phyloP scores from a whole-genome alignment of 2,329 filamentous ascomycete species.

The Fusarium multiceps region DNA sequence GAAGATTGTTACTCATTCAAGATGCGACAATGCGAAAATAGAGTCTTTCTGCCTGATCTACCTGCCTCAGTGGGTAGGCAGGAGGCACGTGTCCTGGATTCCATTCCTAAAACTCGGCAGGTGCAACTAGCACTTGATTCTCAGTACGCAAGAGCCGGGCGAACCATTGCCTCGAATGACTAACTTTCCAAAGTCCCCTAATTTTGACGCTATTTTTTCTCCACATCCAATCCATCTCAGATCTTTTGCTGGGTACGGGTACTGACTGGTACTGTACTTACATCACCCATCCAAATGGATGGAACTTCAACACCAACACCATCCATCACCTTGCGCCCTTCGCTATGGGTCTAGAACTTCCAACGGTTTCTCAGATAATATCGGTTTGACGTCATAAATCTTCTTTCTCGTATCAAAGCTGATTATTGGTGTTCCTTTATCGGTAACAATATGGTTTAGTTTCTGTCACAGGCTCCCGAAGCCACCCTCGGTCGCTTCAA shows the following conservation, averaged over 20 bases:
- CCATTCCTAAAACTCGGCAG: constrained; percentile 23
- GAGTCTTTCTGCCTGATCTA: constrained; percentile 41
- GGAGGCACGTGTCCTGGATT: constrained; percentile 29
- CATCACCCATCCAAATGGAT: background rate
- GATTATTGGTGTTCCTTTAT: constrained; percentile 7
- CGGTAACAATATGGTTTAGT: constrained; percentile 8
- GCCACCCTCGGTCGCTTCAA: constrained; percentile 19
- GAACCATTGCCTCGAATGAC: constrained; percentile 39
- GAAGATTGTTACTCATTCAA: constrained; percentile 16
- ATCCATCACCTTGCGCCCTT: constrained; percentile 7
- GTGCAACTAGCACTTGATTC: background rate
- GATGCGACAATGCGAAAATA: constrained; percentile 10
- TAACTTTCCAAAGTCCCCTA: constrained; percentile 37
- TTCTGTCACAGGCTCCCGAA: constrained; percentile 19
- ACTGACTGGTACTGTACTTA: background rate
- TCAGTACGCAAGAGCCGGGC: constrained; percentile 16
- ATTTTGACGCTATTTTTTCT: constrained; percentile 26
- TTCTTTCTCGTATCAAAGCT: constrained; percentile 3
- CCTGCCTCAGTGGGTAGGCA: constrained; percentile 33
- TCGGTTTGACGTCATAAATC: constrained; percentile 7
- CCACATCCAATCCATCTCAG: constrained; percentile 1
- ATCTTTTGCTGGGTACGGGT: background rate
- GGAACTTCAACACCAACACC: background rate
- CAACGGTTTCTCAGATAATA: background rate
- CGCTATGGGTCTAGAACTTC: constrained; percentile 6